Evolutionary conservation across 2,329 filamentous ascomycete species (phyloP).

Genomic region (Neurospora sp.): DNA sequence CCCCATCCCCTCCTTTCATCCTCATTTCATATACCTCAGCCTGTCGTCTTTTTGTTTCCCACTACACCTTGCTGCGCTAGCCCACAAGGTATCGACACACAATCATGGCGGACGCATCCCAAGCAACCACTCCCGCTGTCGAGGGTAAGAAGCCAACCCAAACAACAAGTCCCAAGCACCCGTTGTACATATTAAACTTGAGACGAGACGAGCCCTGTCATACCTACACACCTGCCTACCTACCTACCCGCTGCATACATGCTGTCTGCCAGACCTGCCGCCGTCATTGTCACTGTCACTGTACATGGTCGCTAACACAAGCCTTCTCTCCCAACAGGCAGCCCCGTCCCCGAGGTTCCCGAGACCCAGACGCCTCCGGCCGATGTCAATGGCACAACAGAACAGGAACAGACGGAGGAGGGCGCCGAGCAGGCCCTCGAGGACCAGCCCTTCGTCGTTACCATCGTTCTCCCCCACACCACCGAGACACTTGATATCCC

Average conservation of each 20-base stretch:
- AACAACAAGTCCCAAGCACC: neutral
- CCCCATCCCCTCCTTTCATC: neutral
- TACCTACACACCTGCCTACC: neutral
- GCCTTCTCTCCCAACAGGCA: slow-evolving; percentile 7
- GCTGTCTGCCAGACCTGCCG: neutral
- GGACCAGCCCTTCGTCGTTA: slow-evolving; percentile 50
- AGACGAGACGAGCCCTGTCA: neutral
- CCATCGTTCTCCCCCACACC: slow-evolving; percentile 71
- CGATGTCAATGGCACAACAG: slow-evolving; percentile 10
- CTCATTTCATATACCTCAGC: neutral
- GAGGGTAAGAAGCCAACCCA: neutral
- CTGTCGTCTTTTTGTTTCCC: neutral
- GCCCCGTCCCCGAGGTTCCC: slow-evolving; percentile 10
- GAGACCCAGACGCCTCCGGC: slow-evolving; percentile 8
- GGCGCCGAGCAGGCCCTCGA: slow-evolving; percentile 19
- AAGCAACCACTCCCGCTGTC: neutral
- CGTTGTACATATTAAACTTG: neutral
- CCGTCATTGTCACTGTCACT: neutral
- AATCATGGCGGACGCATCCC: neutral
- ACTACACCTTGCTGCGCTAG: neutral
- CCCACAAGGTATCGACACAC: neutral
- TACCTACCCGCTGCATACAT: neutral
- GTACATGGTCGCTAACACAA: neutral
- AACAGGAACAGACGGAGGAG: slow-evolving; percentile 16
- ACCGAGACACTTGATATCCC: slow-evolving; percentile 75